Evolutionary conservation across 768 basidiomycete species (phyloP).

Genomic region (Psilocybe tampanensis): DNA sequence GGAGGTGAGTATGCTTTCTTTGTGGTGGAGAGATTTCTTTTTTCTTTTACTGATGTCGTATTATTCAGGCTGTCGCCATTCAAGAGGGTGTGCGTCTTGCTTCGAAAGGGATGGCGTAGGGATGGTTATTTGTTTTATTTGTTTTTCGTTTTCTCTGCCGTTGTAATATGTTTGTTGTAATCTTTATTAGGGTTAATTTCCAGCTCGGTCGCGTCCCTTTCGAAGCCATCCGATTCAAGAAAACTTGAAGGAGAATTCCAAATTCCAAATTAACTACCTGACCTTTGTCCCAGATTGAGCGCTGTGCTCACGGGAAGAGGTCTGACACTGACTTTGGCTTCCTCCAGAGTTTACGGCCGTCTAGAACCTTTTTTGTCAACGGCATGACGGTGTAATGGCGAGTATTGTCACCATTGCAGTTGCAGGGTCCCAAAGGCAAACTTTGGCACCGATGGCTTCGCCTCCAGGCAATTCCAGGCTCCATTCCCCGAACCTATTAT

Average conservation of each 20-base stretch:
- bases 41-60: background rate
- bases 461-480: background rate
- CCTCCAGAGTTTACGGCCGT: no score
- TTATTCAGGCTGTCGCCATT: slow-evolving; percentile 71
- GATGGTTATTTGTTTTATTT: background rate
- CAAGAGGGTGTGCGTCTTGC: slow-evolving; percentile 81
- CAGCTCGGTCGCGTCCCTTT: background rate
- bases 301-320: no score
- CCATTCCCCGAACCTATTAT: background rate
- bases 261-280: no score
- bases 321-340: no score
- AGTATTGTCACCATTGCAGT: no score
- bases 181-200: background rate
- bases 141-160: background rate
- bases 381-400: no score
- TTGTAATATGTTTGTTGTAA: slow-evolving; percentile 6
- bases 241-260: no score
- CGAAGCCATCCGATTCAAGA: no score
- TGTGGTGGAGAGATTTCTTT: slow-evolving; percentile 42
- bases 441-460: background rate
- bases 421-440: no score
- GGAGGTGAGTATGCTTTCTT: slow-evolving; percentile 40
- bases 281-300: no score
- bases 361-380: no score
- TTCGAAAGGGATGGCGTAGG: slow-evolving; percentile 40